Evolutionary conservation across 805 yeast genomes (phyloP).

Genomic region (Yarrowia sp.): DNA sequence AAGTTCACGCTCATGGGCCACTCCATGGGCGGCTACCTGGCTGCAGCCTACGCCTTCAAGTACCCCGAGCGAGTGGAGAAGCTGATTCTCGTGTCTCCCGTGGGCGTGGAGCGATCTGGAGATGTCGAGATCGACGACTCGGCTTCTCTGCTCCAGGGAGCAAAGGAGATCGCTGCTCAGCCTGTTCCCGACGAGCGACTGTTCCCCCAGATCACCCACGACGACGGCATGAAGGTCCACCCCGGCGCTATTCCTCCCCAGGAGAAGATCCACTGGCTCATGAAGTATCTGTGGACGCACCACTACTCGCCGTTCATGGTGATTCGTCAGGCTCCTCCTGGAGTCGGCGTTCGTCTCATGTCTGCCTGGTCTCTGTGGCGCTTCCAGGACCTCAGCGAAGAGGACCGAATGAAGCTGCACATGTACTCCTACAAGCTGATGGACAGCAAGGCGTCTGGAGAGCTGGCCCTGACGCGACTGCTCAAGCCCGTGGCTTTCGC

Average conservation of each 20-base stretch:
- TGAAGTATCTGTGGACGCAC: slow-evolving; percentile 74
- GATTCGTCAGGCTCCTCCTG: slow-evolving; percentile 70
- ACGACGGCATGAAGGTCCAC: slow-evolving; percentile 14
- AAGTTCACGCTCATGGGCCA: slow-evolving; percentile 72
- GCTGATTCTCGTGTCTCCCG: slow-evolving; percentile 83
- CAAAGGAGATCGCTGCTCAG: not conserved
- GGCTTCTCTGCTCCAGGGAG: slow-evolving; percentile 2
- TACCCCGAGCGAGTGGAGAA: slow-evolving; percentile 62
- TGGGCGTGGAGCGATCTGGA: slow-evolving; percentile 57
- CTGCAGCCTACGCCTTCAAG: slow-evolving; percentile 62
- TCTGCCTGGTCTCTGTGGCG: slow-evolving; percentile 86
- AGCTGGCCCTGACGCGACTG: slow-evolving; percentile 77
- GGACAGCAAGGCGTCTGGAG: slow-evolving; percentile 85
- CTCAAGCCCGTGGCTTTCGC: slow-evolving; percentile 91
- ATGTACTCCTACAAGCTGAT: slow-evolving; percentile 78
- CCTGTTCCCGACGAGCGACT: slow-evolving; percentile 12
- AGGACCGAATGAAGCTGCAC: slow-evolving; percentile 58
- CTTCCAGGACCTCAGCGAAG: slow-evolving; percentile 53
- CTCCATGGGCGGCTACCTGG: slow-evolving; percentile 87
- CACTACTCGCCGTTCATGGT: slow-evolving; percentile 81
- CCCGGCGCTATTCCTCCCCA: slow-evolving; percentile 35
- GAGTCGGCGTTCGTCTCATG: slow-evolving; percentile 49
- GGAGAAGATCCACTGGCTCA: slow-evolving; percentile 61
- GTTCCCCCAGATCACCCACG: not conserved
- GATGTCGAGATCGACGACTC: not conserved